Percentiles rank a stretch among this genome's conserved stretches.
These are phyloP conservation scores for Lathyrus aphaca DNA, from an alignment of 306 rosid species.

Conservation along the genomic window DNA sequence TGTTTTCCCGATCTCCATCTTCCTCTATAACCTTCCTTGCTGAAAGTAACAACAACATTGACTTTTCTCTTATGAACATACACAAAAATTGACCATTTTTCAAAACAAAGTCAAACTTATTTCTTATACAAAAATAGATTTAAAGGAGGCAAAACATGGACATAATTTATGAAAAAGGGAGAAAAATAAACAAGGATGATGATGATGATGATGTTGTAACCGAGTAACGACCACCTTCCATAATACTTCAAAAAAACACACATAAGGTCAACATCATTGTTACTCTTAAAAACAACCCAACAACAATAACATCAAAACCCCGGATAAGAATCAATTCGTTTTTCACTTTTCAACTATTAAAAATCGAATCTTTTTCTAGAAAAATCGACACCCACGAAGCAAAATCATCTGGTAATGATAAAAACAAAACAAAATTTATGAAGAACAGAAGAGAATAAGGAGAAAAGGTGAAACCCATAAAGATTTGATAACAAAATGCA, in stretches of 20 bases:
- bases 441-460: slow-evolving; percentile 37
- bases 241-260: slow-evolving; percentile 71
- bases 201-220: slow-evolving; percentile 32
- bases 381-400: slow-evolving; percentile 30
- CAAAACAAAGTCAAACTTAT: no score
- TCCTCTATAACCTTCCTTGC: no score
- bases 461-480: slow-evolving; percentile 40
- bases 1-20: no score
- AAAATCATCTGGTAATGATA: slow-evolving; percentile 32
- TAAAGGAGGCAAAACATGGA: no score
- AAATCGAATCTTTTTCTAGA: slow-evolving; percentile 29
- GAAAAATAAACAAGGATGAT: no score
- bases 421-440: slow-evolving; percentile 14
- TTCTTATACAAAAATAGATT: no score
- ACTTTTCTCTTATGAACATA: no score
- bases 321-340: slow-evolving; percentile 30
- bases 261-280: slow-evolving; percentile 60
- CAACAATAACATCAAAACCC: slow-evolving; percentile 44
- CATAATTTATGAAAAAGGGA: no score
- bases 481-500: slow-evolving; percentile 15
- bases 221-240: slow-evolving; percentile 71
- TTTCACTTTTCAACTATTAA: slow-evolving; percentile 16
- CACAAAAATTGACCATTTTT: no score
- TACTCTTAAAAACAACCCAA: slow-evolving; percentile 19
- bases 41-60: no score